Percentiles rank a stretch among this genome's conserved stretches.
Evolutionary conservation across 441 rosid genomes (phyloP).

Genomic region (Populus hybrid): DNA sequence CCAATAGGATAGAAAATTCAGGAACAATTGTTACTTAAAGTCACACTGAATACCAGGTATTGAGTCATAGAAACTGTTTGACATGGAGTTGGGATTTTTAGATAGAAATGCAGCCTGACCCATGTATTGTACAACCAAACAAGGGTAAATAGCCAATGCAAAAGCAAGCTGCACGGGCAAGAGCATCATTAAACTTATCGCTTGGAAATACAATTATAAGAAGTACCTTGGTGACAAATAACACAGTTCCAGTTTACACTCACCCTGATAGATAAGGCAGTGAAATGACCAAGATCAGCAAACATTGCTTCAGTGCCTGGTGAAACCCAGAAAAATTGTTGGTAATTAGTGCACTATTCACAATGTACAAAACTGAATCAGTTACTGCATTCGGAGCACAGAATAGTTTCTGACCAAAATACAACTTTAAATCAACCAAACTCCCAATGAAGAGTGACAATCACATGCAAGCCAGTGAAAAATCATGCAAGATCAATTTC

Average conservation of each 20-base stretch:
- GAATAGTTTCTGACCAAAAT: constrained; percentile 5
- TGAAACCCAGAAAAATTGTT: constrained; percentile 29
- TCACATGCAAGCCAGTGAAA: neutral
- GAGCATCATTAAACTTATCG: constrained; percentile 26
- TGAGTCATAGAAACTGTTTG: constrained; percentile 65
- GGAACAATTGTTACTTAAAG: constrained; percentile 4
- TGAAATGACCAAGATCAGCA: constrained; percentile 94
- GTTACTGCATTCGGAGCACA: neutral
- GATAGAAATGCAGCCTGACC: constrained; percentile 98
- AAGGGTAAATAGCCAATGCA: constrained; percentile 70
- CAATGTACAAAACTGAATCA: constrained; percentile 1
- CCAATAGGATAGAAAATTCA: constrained; percentile 15
- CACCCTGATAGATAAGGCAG: constrained; percentile 79
- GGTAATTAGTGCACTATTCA: constrained; percentile 7
- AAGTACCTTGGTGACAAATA: neutral
- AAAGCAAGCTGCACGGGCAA: constrained; percentile 70
- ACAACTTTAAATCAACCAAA: constrained; percentile 4
- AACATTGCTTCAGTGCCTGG: constrained; percentile 97
- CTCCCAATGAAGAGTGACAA: neutral
- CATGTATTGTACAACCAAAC: constrained; percentile 94
- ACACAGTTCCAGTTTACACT: constrained; percentile 13
- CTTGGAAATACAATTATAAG: constrained; percentile 7
- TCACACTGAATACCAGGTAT: constrained; percentile 59
- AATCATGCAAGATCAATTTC: constrained; percentile 9
- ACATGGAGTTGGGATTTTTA: constrained; percentile 40